Base-by-base conservation (phyloP, 495 filamentous ascomycete genomes). In the Penicillium simplicissimum region DNA sequence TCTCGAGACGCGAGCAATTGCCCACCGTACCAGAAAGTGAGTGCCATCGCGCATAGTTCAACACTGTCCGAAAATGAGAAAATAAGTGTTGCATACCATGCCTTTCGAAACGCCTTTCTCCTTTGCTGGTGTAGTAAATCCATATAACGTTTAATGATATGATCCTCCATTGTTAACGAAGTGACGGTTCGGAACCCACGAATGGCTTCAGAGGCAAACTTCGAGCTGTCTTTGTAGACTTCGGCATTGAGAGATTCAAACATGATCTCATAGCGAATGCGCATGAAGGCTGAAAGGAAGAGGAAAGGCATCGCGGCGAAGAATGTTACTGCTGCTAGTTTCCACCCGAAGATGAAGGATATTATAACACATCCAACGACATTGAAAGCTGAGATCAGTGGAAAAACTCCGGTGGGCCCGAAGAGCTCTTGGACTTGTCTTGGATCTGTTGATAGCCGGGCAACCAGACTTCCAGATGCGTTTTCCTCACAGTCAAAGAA, bases 11-110 rank as follows among this genome's bases (percentile, higher is more conserved):
- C 76, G 14, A 88, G 69, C 11, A 88, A 75, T 15, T 76, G 77
- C 6, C 80, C 81, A 4, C 85, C 84, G 40, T 82, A 89, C 83
- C 84, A 86, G 56, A 88, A 87, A 3, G 79, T 82, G 7, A 87
- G 69, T 0, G 82, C 85, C 68, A 83, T 76, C 47, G 80, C 81
- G 17, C 87, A 75, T 6, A 90, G 65, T 17, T 79, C 74, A 2
- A 79, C 52, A 54, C 73, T 75, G 19, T 79, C 73, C 1, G 75
- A 75, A n/a, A 77, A 71, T 0, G 74, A 67, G 63, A 77, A 78
- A 0, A 76, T 31, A 3, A 74, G 43, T 0, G 70, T 72, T 0
- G 83, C 76, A 49, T 75, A 78, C 56, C 79, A 79, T 1, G 84
- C 79, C 57, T 82, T 82, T 14, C 71, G 74, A 17, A 84, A 80